phyloP scores from a whole-genome alignment of 2,329 filamentous ascomycete genomes.

The Beauveria sp. region DNA sequence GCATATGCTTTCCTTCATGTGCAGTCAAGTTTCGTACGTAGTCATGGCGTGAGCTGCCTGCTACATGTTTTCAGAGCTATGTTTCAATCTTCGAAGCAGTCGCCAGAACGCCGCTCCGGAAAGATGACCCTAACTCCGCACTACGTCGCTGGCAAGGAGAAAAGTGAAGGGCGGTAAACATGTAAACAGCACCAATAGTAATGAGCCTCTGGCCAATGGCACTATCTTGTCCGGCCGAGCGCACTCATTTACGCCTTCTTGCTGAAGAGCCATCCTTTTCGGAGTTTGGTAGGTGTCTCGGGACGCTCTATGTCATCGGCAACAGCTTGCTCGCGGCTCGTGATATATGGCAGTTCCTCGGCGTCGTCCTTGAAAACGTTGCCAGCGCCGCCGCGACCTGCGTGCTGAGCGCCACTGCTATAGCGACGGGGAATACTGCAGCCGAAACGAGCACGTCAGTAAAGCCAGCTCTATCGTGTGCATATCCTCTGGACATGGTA shows the following conservation, averaged over 20 bases:
- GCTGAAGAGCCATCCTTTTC: constrained; percentile 40
- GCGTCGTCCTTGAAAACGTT: constrained; percentile 51
- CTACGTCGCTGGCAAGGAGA: not conserved
- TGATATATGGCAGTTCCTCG: constrained; percentile 22
- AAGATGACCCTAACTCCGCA: not conserved
- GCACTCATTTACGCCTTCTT: constrained; percentile 32
- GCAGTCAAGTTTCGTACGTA: not conserved
- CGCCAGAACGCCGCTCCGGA: not conserved
- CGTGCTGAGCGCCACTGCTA: constrained; percentile 53
- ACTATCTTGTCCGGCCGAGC: not conserved
- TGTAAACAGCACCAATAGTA: not conserved
- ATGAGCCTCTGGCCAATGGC: not conserved
- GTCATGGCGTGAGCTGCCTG: not conserved
- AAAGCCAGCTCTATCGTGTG: not conserved
- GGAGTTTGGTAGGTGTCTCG: constrained; percentile 10
- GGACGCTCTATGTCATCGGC: constrained; percentile 20
- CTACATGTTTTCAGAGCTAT: not conserved
- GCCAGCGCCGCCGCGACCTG: constrained; percentile 68
- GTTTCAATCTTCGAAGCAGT: not conserved
- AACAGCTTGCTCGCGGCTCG: constrained; percentile 26
- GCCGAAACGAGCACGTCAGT: constrained; percentile 12
- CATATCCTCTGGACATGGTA: constrained; percentile 17
- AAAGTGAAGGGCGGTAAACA: not conserved
- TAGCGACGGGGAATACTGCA: constrained; percentile 44
- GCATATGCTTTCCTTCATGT: not conserved